Evolutionary conservation across 2,329 filamentous ascomycete genomes (phyloP).

Genomic region (Colletotrichum viniferum): DNA sequence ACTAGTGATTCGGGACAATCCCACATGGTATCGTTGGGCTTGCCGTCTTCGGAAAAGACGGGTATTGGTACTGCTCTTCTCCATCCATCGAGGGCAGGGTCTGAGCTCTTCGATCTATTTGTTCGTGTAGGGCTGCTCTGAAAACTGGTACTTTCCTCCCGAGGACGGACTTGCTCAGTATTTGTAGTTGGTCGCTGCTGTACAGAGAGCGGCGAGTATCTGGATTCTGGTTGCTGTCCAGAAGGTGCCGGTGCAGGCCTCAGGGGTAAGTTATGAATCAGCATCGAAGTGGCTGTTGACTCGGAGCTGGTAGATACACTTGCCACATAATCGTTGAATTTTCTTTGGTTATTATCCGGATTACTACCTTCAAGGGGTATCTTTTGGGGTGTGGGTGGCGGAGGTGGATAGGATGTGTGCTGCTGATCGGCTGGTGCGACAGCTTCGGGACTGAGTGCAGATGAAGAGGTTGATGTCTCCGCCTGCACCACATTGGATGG

Average conservation of each 20-base stretch:
- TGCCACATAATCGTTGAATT: no score
- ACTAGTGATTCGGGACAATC: slow-evolving; percentile 32
- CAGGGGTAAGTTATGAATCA: not conserved
- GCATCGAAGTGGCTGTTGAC: not conserved
- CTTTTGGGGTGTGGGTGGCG: not conserved
- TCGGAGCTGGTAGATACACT: not conserved
- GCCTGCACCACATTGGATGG: not conserved
- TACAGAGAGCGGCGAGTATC: not conserved
- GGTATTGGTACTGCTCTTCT: not conserved
- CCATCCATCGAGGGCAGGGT: not conserved
- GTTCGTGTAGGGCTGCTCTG: not conserved
- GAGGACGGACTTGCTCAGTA: not conserved
- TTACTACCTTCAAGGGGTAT: not conserved
- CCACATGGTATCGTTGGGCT: slow-evolving; percentile 25
- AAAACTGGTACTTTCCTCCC: not conserved
- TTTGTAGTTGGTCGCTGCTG: not conserved
- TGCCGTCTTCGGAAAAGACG: slow-evolving; percentile 15
- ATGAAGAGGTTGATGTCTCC: not conserved
- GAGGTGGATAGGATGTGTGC: not conserved
- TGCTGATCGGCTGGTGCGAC: not conserved
- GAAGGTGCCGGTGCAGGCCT: not conserved
- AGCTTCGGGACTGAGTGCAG: not conserved
- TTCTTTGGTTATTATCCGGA: no score
- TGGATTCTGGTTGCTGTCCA: not conserved
- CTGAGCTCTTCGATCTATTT: not conserved